phyloP scores from a whole-genome alignment of 2,329 filamentous ascomycete genomes.

The Curvularia spicifera region DNA sequence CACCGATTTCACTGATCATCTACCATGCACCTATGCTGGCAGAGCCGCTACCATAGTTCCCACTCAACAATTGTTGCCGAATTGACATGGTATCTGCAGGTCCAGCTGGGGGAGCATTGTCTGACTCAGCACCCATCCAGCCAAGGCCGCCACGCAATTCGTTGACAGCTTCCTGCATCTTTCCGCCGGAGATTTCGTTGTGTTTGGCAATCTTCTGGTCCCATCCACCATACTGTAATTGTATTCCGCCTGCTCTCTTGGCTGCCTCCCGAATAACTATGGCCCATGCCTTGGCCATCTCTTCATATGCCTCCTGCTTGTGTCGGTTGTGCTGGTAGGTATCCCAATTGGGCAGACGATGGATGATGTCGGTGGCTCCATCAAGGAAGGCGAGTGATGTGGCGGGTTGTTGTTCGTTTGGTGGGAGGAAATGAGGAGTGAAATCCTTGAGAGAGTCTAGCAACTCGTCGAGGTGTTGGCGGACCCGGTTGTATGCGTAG shows the following conservation, averaged over 20 bases:
- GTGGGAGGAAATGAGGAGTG: constrained; percentile 92
- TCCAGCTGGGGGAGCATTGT: constrained; percentile 27
- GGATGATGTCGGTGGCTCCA: constrained; percentile 86
- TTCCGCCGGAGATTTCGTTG: constrained; percentile 83
- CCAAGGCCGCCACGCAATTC: constrained; percentile 76
- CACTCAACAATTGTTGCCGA: constrained; percentile 60
- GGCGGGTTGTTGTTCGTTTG: constrained; percentile 82
- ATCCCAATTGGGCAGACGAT: constrained; percentile 89
- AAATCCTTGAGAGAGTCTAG: constrained; percentile 92
- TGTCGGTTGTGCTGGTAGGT: constrained; percentile 86
- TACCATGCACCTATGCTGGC: constrained; percentile 65
- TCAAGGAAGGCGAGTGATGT: constrained; percentile 87
- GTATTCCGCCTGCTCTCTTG: constrained; percentile 89
- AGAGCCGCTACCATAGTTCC: constrained; percentile 62
- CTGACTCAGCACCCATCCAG: constrained; percentile 69
- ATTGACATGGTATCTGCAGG: constrained; percentile 44
- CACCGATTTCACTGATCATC: constrained; percentile 15
- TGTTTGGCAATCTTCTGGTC: constrained; percentile 86
- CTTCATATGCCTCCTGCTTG: constrained; percentile 95
- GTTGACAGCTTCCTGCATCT: constrained; percentile 78
- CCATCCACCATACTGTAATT: constrained; percentile 89
- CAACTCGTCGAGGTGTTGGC: constrained; percentile 77
- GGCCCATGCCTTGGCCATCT: constrained; percentile 92
- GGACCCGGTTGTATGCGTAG: constrained; percentile 93
- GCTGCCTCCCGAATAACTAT: constrained; percentile 88